phyloP scores from a whole-genome alignment of 1,284 basidiomycete genomes.

The Golubevia sp. region DNA sequence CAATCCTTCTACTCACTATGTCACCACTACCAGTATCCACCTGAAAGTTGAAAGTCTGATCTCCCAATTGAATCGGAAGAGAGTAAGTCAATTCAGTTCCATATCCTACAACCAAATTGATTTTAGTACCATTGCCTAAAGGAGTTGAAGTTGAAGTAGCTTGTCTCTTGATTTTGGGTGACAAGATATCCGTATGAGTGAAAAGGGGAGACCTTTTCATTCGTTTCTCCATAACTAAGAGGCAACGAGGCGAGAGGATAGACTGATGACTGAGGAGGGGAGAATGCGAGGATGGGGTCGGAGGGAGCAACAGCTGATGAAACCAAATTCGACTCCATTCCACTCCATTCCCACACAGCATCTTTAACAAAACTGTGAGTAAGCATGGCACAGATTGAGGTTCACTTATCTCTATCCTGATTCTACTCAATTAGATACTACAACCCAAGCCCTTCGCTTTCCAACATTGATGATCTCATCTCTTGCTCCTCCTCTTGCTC shows the following conservation, averaged over 20 bases:
- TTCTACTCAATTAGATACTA: too few relatives aligned
- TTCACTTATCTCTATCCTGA: too few relatives aligned
- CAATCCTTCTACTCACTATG: conserved; percentile 11
- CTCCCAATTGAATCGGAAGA: conserved; percentile 27
- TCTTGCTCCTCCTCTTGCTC: not conserved
- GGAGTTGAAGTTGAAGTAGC: conserved; percentile 9
- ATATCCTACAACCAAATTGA: conserved; percentile 29
- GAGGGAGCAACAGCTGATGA: too few relatives aligned
- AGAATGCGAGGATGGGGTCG: not conserved
- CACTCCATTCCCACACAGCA: too few relatives aligned
- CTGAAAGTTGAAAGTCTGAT: conserved; percentile 34
- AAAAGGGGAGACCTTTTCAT: not conserved
- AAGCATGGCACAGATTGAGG: too few relatives aligned
- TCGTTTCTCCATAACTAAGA: not conserved
- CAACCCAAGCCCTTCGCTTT: not conserved
- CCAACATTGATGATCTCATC: not conserved
- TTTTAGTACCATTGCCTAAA: conserved; percentile 26
- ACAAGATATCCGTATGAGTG: not conserved
- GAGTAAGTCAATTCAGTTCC: conserved; percentile 39
- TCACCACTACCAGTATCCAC: conserved; percentile 46
- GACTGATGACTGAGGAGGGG: not conserved
- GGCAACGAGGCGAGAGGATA: not conserved
- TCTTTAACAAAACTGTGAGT: too few relatives aligned
- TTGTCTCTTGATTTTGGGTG: not conserved
- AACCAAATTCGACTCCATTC: too few relatives aligned